Base-by-base conservation (phyloP, 2,329 filamentous ascomycete genomes). In the Coniochaeta prunicola region DNA sequence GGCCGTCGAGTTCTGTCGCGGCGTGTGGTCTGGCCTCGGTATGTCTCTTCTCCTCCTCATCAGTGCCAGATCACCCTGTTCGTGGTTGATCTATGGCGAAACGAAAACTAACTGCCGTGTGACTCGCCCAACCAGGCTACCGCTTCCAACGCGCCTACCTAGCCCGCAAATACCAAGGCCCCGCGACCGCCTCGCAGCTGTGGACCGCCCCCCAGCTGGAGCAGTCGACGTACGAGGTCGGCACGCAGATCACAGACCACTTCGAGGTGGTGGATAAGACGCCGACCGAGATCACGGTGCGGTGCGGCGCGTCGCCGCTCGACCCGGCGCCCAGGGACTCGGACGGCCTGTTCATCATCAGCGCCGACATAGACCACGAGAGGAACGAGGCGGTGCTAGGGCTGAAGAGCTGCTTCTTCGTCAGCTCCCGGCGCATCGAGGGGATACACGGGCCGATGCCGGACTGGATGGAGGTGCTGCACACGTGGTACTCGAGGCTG, bases 211-310 rank as follows among this genome's bases (percentile, higher is more conserved):
- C 78, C 12, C 77, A 86, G 57, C 78, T 90, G 1, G 69, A 76
- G 6, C 64, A 71, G n/a, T 83, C 77, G 59, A 76, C 64, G 10
- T 90, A 90, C 67, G 80, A 85, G 21, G 76, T 80, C 40, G 87
- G 87, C 34, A 88, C 87, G 1, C 68, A 77, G 42, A 81, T 90
- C 59, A 88, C 84, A 3, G 86, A 90, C 68, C 87, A 90, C 70
- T 90, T 90, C 67, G 85, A 90, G 69, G 86, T 90, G 0, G 74
- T 90, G 1, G 81, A 85, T 57, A 87, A 87, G 72, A 85, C 81
- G 0, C 74, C 80, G 0, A 78, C 77, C 7, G 75, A 78, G 12
- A 86, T 90, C 60, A 77, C 84, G 0, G 78, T 90, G 24, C 82
- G 87, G 24, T 87, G 83, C 63, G 87, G 87, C 17, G 87, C 86